Evolutionary conservation across 1,284 basidiomycete genomes (phyloP).

Genomic region (Retiboletus flavoniger): DNA sequence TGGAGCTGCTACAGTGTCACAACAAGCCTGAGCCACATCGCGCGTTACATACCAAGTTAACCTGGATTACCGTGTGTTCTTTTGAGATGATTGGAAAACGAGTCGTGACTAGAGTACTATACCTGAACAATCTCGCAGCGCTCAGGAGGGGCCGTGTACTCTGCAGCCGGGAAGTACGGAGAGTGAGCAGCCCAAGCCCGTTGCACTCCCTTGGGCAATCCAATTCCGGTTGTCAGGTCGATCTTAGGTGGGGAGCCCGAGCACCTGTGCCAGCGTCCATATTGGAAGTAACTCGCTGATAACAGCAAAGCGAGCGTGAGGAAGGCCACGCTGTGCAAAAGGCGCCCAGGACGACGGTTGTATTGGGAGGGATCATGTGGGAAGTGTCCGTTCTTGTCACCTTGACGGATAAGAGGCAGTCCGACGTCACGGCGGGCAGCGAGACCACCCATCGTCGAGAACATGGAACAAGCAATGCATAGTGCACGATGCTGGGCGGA

Average conservation of each 20-base stretch:
- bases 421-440: not conserved
- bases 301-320: constrained; percentile 21
- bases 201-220: constrained; percentile 28
- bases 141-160: constrained; percentile 48
- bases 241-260: not conserved
- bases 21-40: not conserved
- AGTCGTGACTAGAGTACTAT: constrained; percentile 8
- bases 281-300: constrained; percentile 14
- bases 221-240: not conserved
- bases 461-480: constrained; percentile 4
- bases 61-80: constrained; percentile 35
- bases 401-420: constrained; percentile 11
- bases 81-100: not conserved
- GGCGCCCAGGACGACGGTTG: not conserved
- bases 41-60: constrained; percentile 54
- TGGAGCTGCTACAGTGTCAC: constrained; percentile 57
- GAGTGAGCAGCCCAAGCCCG: constrained; percentile 58
- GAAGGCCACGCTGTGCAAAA: constrained; percentile 7
- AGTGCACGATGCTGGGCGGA: constrained; percentile 5
- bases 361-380: not conserved
- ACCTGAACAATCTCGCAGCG: constrained; percentile 60
- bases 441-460: not conserved
- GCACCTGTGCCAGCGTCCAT: constrained; percentile 5
- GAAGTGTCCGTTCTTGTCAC: constrained; percentile 6
- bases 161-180: constrained; percentile 51